Conservation (phyloP, 345 rosid genomes). For the Noccaea bulbosa region DNA sequence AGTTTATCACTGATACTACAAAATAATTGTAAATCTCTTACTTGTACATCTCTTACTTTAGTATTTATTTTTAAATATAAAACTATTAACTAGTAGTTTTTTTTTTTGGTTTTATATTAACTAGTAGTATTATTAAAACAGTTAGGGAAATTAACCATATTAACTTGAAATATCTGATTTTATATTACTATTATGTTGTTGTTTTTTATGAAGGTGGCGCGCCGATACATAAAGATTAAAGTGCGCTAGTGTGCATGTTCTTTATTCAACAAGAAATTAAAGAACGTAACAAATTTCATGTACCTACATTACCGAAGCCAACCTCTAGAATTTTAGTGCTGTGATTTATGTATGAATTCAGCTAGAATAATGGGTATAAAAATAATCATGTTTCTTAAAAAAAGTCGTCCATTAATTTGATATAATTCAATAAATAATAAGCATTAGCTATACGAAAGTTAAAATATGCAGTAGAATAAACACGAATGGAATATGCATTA, state of each 20-base stretch:
- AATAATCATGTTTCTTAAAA: not conserved
- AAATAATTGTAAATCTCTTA: not conserved
- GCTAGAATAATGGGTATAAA: not conserved
- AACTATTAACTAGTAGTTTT: too few species aligned
- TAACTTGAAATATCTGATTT: not conserved
- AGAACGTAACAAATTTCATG: not conserved
- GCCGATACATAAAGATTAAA: conserved; percentile 39
- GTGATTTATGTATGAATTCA: not conserved
- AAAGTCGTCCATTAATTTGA: conserved; percentile 22
- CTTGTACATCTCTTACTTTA: not conserved
- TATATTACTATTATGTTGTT: conserved; percentile 30
- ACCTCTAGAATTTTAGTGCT: conserved; percentile 14
- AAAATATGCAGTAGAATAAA: too few species aligned
- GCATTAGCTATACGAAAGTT: not conserved
- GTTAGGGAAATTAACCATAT: conserved; percentile 14
- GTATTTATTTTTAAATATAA: conserved; percentile 1
- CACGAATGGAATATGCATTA: too few species aligned
- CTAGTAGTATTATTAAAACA: too few species aligned
- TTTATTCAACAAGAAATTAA: conserved; percentile 19
- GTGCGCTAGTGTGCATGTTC: conserved; percentile 31
- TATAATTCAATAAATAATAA: not conserved
- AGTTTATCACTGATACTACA: too few species aligned
- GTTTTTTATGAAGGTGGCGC: conserved; percentile 33
- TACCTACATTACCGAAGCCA: conserved; percentile 7
- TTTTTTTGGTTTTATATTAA: too few species aligned